Conservation (phyloP, 495 filamentous ascomycete species). For the Penicillium cinerascens region DNA sequence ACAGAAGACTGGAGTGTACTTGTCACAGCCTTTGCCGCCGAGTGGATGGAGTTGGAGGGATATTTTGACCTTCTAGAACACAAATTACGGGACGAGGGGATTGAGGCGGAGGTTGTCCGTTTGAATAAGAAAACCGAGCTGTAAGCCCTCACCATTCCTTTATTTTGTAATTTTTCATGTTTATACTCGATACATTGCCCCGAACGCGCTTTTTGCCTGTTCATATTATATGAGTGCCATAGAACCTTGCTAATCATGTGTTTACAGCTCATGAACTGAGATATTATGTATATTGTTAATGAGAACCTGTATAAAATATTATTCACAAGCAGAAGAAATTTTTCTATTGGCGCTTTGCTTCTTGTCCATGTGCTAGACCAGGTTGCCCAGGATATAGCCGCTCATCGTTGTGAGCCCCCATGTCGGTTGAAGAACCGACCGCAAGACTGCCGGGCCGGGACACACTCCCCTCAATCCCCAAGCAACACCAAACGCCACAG, state of each 20-base stretch:
- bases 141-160: slow-evolving; percentile 36
- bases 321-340: neutral
- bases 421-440: slow-evolving; percentile 44
- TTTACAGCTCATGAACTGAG: neutral
- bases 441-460: slow-evolving; percentile 53
- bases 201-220: neutral
- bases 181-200: slow-evolving; percentile 12
- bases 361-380: slow-evolving; percentile 18
- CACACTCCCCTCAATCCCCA: slow-evolving; percentile 57
- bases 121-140: slow-evolving; percentile 40
- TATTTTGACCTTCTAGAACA: slow-evolving; percentile 21
- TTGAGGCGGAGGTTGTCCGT: slow-evolving; percentile 17
- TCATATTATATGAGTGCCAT: neutral
- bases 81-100: slow-evolving; percentile 8
- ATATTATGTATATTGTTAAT: neutral
- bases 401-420: slow-evolving; percentile 49
- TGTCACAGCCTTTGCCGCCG: slow-evolving; percentile 76
- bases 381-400: slow-evolving; percentile 46
- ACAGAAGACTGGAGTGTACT: slow-evolving; percentile 86
- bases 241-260: neutral
- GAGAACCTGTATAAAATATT: neutral
- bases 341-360: neutral
- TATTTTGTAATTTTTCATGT: neutral
- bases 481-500: slow-evolving; percentile 49
- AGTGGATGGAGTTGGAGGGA: slow-evolving; percentile 90